A percentile compares a stretch with the other conserved stretches of the same genome.
Conservation (phyloP, 2,329 filamentous ascomycete genomes). For the Trichoderma sp. region DNA sequence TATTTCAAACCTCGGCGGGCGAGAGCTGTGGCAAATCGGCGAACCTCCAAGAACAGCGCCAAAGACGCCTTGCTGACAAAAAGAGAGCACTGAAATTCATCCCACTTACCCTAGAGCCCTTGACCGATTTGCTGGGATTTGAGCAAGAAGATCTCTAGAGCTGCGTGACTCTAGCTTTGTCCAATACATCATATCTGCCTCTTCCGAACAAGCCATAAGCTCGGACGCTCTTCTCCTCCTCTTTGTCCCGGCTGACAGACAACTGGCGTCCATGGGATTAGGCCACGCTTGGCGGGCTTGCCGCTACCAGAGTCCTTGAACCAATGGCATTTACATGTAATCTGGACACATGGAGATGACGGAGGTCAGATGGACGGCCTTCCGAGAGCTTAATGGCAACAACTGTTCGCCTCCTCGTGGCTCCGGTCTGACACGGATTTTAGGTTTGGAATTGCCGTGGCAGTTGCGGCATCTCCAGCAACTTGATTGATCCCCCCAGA, state of each 20-base stretch:
- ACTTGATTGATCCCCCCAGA: neutral
- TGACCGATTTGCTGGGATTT: neutral
- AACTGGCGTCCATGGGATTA: neutral
- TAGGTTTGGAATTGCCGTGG: neutral
- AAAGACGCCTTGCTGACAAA: neutral
- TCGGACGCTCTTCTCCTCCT: neutral
- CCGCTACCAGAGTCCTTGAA: neutral
- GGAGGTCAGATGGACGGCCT: neutral
- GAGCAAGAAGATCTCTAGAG: neutral
- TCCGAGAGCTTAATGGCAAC: constrained; percentile 1
- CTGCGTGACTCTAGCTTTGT: neutral
- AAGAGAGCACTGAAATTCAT: neutral
- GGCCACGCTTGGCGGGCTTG: neutral
- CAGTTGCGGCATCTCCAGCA: neutral
- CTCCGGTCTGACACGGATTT: constrained; percentile 16
- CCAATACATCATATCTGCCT: neutral
- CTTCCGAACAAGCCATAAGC: neutral
- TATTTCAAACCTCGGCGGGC: neutral
- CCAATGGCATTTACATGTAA: neutral
- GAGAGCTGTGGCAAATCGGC: constrained; percentile 1
- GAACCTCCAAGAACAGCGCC: neutral
- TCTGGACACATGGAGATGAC: neutral
- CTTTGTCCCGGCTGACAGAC: neutral
- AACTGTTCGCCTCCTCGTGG: neutral
- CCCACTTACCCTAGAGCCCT: neutral